These are phyloP conservation scores for Xylariaceae sp. DNA, from an alignment of 2,329 filamentous ascomycete species.

Conservation along the genomic window DNA sequence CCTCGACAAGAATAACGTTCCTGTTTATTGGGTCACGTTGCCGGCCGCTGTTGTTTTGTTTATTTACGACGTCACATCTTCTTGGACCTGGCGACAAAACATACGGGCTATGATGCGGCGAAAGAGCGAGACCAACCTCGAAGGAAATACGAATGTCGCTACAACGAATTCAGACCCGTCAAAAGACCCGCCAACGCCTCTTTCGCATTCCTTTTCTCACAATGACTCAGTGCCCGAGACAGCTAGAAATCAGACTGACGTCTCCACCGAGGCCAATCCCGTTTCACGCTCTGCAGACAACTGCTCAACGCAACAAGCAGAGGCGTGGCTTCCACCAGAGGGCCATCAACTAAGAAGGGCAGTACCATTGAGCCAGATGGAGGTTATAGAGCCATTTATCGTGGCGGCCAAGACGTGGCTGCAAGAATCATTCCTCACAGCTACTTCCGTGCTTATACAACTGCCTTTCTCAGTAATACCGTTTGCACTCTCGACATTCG, in stretches of 20 bases:
- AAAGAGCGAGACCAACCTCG: background rate
- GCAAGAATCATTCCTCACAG: background rate
- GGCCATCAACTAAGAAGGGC: background rate
- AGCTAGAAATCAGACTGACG: no score
- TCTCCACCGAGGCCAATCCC: no score
- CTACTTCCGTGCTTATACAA: background rate
- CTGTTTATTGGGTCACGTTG: constrained; percentile 4
- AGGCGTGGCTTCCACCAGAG: background rate
- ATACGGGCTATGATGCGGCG: background rate
- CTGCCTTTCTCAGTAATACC: constrained; percentile 1
- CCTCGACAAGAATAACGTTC: background rate
- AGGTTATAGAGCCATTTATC: background rate
- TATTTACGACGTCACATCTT: background rate
- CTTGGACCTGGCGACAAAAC: background rate
- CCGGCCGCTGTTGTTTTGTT: background rate
- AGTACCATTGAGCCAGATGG: background rate
- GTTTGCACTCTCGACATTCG: constrained; percentile 1
- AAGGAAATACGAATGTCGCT: background rate
- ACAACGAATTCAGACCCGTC: no score
- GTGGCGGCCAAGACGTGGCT: background rate
- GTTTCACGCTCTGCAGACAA: background rate
- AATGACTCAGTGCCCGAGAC: no score
- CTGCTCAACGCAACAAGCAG: background rate
- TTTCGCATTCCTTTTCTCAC: no score
- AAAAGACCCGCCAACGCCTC: no score